Evolutionary conservation across 257 asterid species (phyloP).

Genomic region (Fraxinus quadrangulata): DNA sequence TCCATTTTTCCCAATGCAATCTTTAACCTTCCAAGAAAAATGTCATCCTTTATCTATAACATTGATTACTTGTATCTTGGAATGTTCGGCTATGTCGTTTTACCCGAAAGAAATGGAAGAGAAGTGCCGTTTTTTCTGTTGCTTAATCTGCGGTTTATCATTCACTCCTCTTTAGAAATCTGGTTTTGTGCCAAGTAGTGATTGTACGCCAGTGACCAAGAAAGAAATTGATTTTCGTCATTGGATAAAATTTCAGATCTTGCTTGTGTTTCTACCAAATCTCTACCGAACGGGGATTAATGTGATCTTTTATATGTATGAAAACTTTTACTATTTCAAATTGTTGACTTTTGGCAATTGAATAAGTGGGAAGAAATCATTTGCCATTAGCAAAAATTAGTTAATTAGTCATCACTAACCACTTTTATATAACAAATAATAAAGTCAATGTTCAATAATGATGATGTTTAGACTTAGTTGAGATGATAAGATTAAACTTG

Average conservation of each 20-base stretch:
- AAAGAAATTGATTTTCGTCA: not conserved
- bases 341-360: not conserved
- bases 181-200: not conserved
- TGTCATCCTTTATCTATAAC: slow-evolving; percentile 25
- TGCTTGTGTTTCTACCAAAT: not conserved
- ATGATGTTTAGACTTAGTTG: not conserved
- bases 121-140: not conserved
- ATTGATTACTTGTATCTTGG: slow-evolving; percentile 25
- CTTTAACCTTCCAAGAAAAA: slow-evolving; percentile 24
- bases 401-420: not conserved
- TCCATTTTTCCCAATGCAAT: slow-evolving; percentile 17
- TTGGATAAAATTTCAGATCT: no score
- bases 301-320: no score
- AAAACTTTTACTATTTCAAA: no score
- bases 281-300: no score
- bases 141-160: not conserved
- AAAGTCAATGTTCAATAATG: not conserved
- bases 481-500: not conserved
- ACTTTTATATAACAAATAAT: not conserved
- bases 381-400: not conserved
- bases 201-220: not conserved
- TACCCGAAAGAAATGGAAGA: not conserved
- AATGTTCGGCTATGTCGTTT: slow-evolving; percentile 25
- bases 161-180: not conserved
- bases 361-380: not conserved